Conservation (phyloP, 345 rosid genomes). For the Citrus inodora region DNA sequence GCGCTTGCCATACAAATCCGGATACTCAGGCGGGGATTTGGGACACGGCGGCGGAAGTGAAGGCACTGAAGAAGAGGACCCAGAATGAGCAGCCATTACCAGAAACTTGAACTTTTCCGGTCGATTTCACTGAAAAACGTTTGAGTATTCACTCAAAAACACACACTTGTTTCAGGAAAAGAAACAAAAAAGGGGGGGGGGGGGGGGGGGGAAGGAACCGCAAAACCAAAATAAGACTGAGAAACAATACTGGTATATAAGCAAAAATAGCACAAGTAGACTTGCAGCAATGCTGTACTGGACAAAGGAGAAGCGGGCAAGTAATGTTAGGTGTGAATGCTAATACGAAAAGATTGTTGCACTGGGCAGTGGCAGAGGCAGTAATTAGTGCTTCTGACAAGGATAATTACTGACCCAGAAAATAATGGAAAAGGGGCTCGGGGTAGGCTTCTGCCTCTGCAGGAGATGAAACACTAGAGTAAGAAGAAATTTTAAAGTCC, state of each 20-base stretch:
- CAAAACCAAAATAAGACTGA: background rate
- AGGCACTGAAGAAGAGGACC: slow-evolving; percentile 27
- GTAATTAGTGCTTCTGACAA: slow-evolving; percentile 66
- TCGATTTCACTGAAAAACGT: background rate
- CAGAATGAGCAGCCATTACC: slow-evolving; percentile 43
- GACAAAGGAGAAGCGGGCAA: slow-evolving; percentile 31
- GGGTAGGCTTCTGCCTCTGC: slow-evolving; percentile 5
- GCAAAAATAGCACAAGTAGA: slow-evolving; percentile 1
- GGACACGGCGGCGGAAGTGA: slow-evolving; percentile 72
- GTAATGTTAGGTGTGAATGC: slow-evolving; percentile 34
- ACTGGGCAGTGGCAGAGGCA: slow-evolving; percentile 45
- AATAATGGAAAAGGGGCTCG: background rate
- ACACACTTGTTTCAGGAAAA: background rate
- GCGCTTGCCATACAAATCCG: slow-evolving; percentile 91
- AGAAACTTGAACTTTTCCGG: slow-evolving; percentile 4
- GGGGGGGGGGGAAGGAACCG: slow-evolving; percentile 7
- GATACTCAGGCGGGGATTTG: slow-evolving; percentile 89
- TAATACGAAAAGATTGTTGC: slow-evolving; percentile 23
- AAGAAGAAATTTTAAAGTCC: no score
- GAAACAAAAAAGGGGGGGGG: background rate
- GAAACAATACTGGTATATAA: background rate
- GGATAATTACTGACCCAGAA: slow-evolving; percentile 38
- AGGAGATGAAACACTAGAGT: slow-evolving; percentile 16
- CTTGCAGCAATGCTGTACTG: slow-evolving; percentile 6
- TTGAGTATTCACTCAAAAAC: background rate